These are phyloP conservation scores for Bipolaris gigantea DNA, from an alignment of 2,329 filamentous ascomycete species.

Conservation along the genomic window DNA sequence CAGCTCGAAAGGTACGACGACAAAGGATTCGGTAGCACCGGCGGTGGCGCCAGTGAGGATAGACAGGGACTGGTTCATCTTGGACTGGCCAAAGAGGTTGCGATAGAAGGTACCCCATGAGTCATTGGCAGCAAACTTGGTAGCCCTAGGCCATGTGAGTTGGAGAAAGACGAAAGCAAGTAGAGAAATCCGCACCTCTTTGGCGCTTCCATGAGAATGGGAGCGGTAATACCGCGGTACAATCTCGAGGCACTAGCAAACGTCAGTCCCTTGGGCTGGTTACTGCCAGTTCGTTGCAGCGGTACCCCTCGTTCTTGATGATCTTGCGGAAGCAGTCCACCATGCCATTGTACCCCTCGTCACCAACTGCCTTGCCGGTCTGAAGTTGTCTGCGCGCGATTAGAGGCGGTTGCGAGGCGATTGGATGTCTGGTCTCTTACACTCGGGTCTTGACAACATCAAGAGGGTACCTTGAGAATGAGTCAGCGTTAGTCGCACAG, in stretches of 20 bases:
- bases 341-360: slow-evolving; percentile 94
- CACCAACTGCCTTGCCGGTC: slow-evolving; percentile 70
- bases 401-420: slow-evolving; percentile 18
- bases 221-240: slow-evolving; percentile 93
- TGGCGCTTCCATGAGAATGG: slow-evolving; percentile 96
- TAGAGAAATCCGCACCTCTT: slow-evolving; percentile 59
- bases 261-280: slow-evolving; percentile 16
- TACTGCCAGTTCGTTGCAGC: slow-evolving; percentile 21
- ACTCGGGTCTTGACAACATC: slow-evolving; percentile 98
- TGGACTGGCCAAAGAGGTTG: slow-evolving; percentile 75
- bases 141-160: slow-evolving; percentile 62
- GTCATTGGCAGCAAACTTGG: slow-evolving; percentile 98
- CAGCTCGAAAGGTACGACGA: slow-evolving; percentile 96
- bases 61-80: slow-evolving; percentile 91
- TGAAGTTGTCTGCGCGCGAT: slow-evolving; percentile 73
- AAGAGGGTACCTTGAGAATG: slow-evolving; percentile 81
- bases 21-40: slow-evolving; percentile 92
- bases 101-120: slow-evolving; percentile 97
- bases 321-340: slow-evolving; percentile 98
- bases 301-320: slow-evolving; percentile 87
- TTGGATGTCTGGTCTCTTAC: slow-evolving; percentile 56
- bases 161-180: not conserved
- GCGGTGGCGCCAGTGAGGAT: slow-evolving; percentile 92
- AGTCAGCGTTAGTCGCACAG: slow-evolving; percentile 1
- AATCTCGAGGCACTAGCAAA: slow-evolving; percentile 73